phyloP scores from a whole-genome alignment of 495 filamentous ascomycete species.

The Aspergillus coremiiformis region DNA sequence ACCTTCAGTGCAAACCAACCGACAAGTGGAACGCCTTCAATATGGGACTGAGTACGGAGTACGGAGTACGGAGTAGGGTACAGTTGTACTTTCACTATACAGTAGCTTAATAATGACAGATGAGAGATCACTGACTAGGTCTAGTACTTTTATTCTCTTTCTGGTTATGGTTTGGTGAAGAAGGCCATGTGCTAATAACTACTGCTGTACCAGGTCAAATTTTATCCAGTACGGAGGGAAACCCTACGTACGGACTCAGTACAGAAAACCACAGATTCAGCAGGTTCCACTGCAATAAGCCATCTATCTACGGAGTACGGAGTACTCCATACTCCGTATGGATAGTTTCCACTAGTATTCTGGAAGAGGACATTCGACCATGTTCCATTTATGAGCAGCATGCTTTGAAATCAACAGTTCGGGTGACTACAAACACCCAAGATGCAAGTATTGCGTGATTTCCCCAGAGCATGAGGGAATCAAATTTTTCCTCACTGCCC shows the following conservation, averaged over 20 bases:
- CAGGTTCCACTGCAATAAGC: neutral
- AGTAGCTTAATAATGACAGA: neutral
- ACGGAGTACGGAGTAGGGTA: neutral
- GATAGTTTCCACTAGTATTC: too few species aligned
- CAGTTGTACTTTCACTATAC: neutral
- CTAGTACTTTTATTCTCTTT: neutral
- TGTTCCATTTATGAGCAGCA: conserved; percentile 26
- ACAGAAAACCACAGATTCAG: too few species aligned
- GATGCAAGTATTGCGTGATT: conserved; percentile 40
- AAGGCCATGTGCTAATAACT: neutral
- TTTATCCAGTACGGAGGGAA: neutral
- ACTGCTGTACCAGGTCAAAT: neutral
- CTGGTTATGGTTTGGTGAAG: neutral
- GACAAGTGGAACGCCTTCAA: too few species aligned
- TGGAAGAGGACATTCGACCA: conserved; percentile 8
- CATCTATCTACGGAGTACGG: too few species aligned
- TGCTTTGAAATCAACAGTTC: conserved; percentile 13
- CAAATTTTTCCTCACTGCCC: conserved; percentile 16
- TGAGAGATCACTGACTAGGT: neutral
- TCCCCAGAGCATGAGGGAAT: conserved; percentile 17
- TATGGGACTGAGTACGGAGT: neutral
- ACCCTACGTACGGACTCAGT: neutral
- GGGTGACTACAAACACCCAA: conserved; percentile 18
- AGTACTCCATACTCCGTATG: too few species aligned
- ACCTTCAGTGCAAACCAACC: too few species aligned